Percentiles rank a stretch among this genome's conserved stretches.
Evolutionary conservation across 177 flowering plant species (phyloP).

Genomic region (Tripterygium wilfordii): DNA sequence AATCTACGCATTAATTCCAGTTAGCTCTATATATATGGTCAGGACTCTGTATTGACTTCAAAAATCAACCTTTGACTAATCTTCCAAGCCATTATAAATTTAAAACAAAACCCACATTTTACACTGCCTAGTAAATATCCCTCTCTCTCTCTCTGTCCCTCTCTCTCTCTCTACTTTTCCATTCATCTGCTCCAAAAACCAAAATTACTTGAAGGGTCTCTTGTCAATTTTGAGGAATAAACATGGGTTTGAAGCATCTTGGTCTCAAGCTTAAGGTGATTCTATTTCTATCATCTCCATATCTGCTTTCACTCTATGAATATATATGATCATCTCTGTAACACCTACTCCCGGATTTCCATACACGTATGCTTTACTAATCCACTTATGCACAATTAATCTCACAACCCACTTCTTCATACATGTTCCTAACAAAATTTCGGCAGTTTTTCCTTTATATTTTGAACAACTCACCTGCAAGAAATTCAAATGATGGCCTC

Average conservation of each 20-base stretch:
- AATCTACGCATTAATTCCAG: constrained; percentile 14
- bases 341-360: too few relatives aligned
- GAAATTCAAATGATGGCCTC: too few relatives aligned
- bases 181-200: background rate
- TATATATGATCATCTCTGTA: too few relatives aligned
- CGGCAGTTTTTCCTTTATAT: too few relatives aligned
- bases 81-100: background rate
- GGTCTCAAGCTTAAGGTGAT: constrained; percentile 34
- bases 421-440: too few relatives aligned
- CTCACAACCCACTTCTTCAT: too few relatives aligned
- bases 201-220: background rate
- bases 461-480: too few relatives aligned
- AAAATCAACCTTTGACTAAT: background rate
- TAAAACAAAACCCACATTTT: background rate
- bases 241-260: constrained; percentile 32
- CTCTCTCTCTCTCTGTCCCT: background rate
- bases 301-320: background rate
- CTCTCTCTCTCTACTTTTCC: background rate
- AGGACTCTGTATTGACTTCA: constrained; percentile 7
- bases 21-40: too few relatives aligned
- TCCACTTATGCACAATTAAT: too few relatives aligned
- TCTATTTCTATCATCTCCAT: background rate
- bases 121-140: background rate
- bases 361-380: too few relatives aligned
- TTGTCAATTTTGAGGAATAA: background rate